Evolutionary conservation across 2,329 filamentous ascomycete species (phyloP), one percentile per base, ranked within the genome.

Genomic region (Microsporum ferrugineum): DNA sequence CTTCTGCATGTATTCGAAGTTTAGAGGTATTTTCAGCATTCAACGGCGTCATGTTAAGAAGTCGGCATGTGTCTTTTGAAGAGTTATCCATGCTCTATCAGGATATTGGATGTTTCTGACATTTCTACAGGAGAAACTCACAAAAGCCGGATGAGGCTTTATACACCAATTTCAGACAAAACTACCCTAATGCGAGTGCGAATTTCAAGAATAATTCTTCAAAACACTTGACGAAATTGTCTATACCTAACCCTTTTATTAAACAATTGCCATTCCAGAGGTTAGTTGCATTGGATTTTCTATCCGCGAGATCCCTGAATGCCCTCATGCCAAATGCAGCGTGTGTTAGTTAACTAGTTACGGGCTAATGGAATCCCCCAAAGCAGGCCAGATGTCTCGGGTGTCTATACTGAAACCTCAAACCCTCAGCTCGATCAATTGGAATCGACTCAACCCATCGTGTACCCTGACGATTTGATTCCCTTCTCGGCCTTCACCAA

Each of bases 71-170:
- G 57, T 60, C 60, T 45, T 53, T 61, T 29, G 45, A 17, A 31
- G 34, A 6, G 34, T 3, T 6, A 6, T 2, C 36, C 8, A 10
- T 12, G n/a, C 51, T 7, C 36, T n/a, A 33, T 27, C 12, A 27
- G n/a, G 17, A 34, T 31, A 14, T 23, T 58, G 12, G 34, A 23
- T n/a, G 31, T 27, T 8, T 8, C 23, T 10, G 8, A 29, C 23
- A 29, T 47, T 4, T 23, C 43, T 41, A 43, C 67, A 89, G 87
- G 76, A 88, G 83, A 70, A 90, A 84, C 73, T 86, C 88, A 61
- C 88, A 91, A 74, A 95, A 95, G 78, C 91, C 91, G 61, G 86
- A 84, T 73, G 88, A 91, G 71, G 89, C 91, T 69, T 81, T 96
- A 70, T 85, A 94, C 72, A 85, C 85, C 75, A 86, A 84, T 73